Base-by-base conservation (phyloP, 164 flowering plant genomes). In the Aristolochia fimbriata region DNA sequence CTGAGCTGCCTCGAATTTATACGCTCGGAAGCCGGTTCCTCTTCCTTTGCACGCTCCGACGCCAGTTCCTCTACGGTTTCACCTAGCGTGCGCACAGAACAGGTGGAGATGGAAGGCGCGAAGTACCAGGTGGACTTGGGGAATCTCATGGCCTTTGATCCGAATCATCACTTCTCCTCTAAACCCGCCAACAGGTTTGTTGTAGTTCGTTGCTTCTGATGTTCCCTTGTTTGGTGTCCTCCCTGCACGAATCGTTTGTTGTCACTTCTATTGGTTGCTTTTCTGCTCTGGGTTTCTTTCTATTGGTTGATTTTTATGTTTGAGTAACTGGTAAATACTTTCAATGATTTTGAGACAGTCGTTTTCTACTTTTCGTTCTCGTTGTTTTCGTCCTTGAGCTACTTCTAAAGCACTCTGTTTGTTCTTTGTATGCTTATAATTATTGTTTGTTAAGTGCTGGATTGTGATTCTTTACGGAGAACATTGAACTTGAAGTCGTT, bases 81-180 rank as follows among this genome's bases (percentile, higher is more conserved):
- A 10, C 43, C 12, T 37, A 7, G 9, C 43, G 30, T 37, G 43
- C 12, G 43, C 51, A 48, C 19, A 48, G 6, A n/a, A 22, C 22
- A 12, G 53, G 16, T 54, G 31, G 66, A 59, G 63, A 63, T 54
- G 64, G 67, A 59, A 47, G 58, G 51, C 4, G 53, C 24, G 24
- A 55, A 41, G 37, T 65, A 52, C 61, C 71, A 77, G 57, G 62
- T 91, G 20, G 97, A 88, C 74, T 59, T 88, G 49, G 97, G 96
- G 0, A 74, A 86, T 69, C 83, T 91, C 30, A 58, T 75, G 82
- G 94, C 87, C 4, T 83, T 71, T 67, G 75, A 91, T 69, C 79
- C 79, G 13, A 71, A 63, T 63, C 86, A 82, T 60, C 71, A 65
- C 53, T 86, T 88, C 62, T 31, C 76, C 11, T 72, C 88, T 56